Percentiles rank a stretch among this genome's conserved stretches.
These are phyloP conservation scores for Gigaspora rosea DNA, from an alignment of 192 early-diverging fungal species.

Conservation along the genomic window DNA sequence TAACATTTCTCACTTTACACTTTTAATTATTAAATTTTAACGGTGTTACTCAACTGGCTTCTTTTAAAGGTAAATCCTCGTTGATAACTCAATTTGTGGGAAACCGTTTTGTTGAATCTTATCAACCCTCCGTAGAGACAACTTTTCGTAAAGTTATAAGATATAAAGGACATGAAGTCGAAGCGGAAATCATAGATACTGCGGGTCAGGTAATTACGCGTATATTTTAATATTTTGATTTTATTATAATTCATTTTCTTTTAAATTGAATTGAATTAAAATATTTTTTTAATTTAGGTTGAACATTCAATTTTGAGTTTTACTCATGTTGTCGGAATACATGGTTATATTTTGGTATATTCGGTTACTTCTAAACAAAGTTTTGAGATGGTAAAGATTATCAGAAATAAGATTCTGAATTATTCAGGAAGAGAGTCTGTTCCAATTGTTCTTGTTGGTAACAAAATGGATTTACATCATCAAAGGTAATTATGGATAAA, in stretches of 20 bases:
- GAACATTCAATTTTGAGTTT: slow-evolving; percentile 93
- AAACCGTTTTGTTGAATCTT: slow-evolving; percentile 86
- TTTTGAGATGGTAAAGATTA: slow-evolving; percentile 88
- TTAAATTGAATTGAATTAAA: neutral
- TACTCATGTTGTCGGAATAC: slow-evolving; percentile 86
- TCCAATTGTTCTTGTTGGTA: slow-evolving; percentile 88
- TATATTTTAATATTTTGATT: neutral
- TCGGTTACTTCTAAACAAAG: slow-evolving; percentile 82
- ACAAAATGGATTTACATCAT: slow-evolving; percentile 84
- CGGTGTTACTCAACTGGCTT: slow-evolving; percentile 1
- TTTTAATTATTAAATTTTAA: neutral
- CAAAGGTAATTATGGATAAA: slow-evolving; percentile 51
- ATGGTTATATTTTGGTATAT: slow-evolving; percentile 95
- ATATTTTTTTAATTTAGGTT: slow-evolving; percentile 56
- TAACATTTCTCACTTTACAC: neutral
- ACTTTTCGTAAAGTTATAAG: slow-evolving; percentile 86
- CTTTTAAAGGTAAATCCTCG: slow-evolving; percentile 75
- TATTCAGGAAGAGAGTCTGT: slow-evolving; percentile 89
- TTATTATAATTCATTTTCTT: neutral
- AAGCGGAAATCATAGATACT: slow-evolving; percentile 91
- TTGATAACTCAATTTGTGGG: slow-evolving; percentile 92
- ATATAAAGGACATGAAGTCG: slow-evolving; percentile 81
- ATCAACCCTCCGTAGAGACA: slow-evolving; percentile 95
- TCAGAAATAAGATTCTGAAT: slow-evolving; percentile 93
- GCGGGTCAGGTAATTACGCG: slow-evolving; percentile 79